phyloP scores from a whole-genome alignment of 768 basidiomycete genomes.

The Tulasnella sp. region DNA sequence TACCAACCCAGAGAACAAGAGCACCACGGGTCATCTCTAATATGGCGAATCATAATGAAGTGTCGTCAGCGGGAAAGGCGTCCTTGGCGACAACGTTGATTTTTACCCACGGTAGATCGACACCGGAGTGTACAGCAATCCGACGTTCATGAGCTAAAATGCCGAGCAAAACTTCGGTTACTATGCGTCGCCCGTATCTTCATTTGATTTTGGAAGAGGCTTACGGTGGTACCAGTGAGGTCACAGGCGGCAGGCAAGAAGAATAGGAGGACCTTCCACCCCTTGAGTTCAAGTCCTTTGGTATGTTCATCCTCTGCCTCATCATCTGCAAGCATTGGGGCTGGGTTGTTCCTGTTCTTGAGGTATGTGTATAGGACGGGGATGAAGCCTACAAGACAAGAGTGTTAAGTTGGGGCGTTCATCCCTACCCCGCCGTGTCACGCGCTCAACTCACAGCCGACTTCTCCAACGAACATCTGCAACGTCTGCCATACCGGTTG shows the following conservation, averaged over 20 bases:
- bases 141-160: constrained; percentile 81
- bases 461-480: constrained; percentile 81
- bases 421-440: not conserved
- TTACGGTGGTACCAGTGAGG: constrained; percentile 83
- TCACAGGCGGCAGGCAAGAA: constrained; percentile 90
- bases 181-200: not conserved
- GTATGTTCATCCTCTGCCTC: constrained; percentile 4
- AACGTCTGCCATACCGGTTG: constrained; percentile 93
- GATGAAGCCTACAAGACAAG: constrained; percentile 61
- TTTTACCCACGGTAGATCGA: constrained; percentile 83
- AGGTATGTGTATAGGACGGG: constrained; percentile 74
- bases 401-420: not conserved
- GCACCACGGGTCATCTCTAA: constrained; percentile 53
- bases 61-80: not conserved
- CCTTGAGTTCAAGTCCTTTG: constrained; percentile 44
- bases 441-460: constrained; percentile 46
- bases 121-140: constrained; percentile 92
- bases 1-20: constrained; percentile 88
- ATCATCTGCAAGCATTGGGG: constrained; percentile 49
- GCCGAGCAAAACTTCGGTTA: constrained; percentile 24
- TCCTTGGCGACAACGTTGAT: constrained; percentile 51
- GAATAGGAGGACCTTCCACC: constrained; percentile 68
- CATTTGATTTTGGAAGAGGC: constrained; percentile 37
- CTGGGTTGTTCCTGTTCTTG: constrained; percentile 46
- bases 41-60: not conserved